Conservation (phyloP, 345 rosid genomes). For the Garcia nutans region DNA sequence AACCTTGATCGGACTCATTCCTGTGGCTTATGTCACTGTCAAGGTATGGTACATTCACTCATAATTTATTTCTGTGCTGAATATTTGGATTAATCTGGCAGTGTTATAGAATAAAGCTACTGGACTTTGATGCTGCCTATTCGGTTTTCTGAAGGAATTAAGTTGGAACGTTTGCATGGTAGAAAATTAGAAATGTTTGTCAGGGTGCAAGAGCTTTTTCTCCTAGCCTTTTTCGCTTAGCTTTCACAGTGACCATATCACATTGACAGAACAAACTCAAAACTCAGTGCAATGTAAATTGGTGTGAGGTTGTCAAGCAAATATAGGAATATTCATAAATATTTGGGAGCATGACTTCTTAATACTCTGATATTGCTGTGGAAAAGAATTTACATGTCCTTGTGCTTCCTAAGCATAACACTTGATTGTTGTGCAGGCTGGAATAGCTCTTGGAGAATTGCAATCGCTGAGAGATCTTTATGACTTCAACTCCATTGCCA, state of each 20-base stretch:
- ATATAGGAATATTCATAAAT: not conserved
- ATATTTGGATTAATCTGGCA: not conserved
- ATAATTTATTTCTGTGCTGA: not conserved
- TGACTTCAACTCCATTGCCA: slow-evolving; percentile 80
- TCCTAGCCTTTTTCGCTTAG: not conserved
- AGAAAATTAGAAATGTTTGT: no score
- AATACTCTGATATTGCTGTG: not conserved
- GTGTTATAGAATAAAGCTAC: not conserved
- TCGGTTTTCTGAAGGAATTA: no score
- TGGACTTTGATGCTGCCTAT: not conserved
- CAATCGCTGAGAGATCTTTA: slow-evolving; percentile 77
- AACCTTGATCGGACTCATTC: slow-evolving; percentile 82
- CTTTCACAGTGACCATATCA: not conserved
- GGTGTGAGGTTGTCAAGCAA: not conserved
- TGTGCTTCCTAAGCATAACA: not conserved
- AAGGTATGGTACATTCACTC: slow-evolving; percentile 44
- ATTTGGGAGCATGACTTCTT: not conserved
- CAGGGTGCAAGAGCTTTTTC: not conserved
- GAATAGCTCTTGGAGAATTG: slow-evolving; percentile 84
- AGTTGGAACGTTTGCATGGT: no score
- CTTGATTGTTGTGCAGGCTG: slow-evolving; percentile 57
- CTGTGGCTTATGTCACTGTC: slow-evolving; percentile 91
- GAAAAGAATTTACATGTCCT: not conserved
- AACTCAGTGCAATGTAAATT: not conserved
- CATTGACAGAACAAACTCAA: not conserved